Base-by-base conservation (phyloP, 495 filamentous ascomycete species). In the Xylaria venustula region DNA sequence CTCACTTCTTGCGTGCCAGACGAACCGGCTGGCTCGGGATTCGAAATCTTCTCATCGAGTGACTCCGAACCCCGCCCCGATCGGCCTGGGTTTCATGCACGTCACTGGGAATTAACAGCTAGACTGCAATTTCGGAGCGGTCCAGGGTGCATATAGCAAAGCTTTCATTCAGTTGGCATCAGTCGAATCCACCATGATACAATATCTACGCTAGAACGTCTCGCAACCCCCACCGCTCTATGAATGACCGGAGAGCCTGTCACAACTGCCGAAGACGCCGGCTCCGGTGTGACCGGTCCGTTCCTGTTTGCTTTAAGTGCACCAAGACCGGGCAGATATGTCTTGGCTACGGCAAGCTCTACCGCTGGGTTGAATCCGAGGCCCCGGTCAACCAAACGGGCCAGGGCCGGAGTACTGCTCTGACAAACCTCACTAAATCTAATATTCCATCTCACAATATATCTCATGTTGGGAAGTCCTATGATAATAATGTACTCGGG, bases 221-320 rank as follows among this genome's bases (percentile, higher is more conserved):
- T 26, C 17, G 44, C 28, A 15, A 22, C 8, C 58, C 64, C 47
- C 65, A 56, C 46, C 63, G 53, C 64, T 73, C 67, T 53, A 65
- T 64, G 67, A 63, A 61, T 53, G 54, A 55, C 34, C 62, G 36
- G 36, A 73, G 71, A 54, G 37, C 76, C 41, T 82, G 80, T 60
- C 80, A 81, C 63, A 79, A 76, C 67, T 82, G 83, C 61, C 82
- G 82, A 4, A 75, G 73, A 1, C 78, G 79, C 57, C 78, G 80
- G 20, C 74, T 81, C 9, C 79, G 81, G 48, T 86, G 83, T 63
- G 83, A 86, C 58, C 75, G 75, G 32, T 81, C 80, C 1, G 64
- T 74, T 0, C 76, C 83, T 0, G 63, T 70, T 52, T 86, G 83
- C 55, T 69, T 75, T 52, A 81, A 82, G 52, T 81, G 77, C 64